phyloP scores from a whole-genome alignment of 352 stramenopile species.

The Saprolegnia diclina region DNA sequence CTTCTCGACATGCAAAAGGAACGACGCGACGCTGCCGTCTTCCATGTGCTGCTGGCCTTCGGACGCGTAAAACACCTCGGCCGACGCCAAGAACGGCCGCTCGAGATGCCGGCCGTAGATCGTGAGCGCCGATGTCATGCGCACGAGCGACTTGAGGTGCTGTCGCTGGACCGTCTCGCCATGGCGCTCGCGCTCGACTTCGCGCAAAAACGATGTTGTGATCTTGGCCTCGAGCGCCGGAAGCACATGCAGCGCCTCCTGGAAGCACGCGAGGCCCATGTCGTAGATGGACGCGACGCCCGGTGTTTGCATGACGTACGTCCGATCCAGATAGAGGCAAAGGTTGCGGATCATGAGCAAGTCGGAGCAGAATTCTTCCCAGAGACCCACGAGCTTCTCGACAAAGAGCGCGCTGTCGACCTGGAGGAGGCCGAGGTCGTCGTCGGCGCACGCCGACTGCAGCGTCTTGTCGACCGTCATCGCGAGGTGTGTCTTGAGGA shows the following conservation, averaged over 20 bases:
- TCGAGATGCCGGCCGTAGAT: conserved; percentile 86
- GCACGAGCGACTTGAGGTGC: conserved; percentile 72
- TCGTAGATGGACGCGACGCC: conserved; percentile 88
- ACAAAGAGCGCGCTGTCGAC: conserved; percentile 25
- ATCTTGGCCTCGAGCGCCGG: conserved; percentile 20
- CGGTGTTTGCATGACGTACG: conserved; percentile 82
- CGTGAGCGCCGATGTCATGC: conserved; percentile 79
- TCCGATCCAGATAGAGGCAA: conserved; percentile 91
- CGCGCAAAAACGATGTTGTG: conserved; percentile 28
- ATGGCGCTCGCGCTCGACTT: conserved; percentile 74
- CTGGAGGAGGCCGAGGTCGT: conserved; percentile 13
- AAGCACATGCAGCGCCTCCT: conserved; percentile 3
- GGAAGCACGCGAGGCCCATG: conserved; percentile 63
- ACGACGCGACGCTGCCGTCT: conserved; percentile 67
- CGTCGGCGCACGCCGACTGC: conserved; percentile 17
- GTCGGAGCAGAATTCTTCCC: conserved; percentile 88
- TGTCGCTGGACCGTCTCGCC: conserved; percentile 81
- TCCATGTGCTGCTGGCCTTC: conserved; percentile 68
- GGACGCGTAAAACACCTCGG: conserved; percentile 77
- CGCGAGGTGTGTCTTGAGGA: conserved; percentile 23
- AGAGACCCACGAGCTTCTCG: conserved; percentile 36
- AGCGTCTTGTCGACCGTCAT: conserved; percentile 7
- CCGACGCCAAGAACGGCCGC: conserved; percentile 76
- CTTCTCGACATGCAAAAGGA: conserved; percentile 83
- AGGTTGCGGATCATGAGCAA: conserved; percentile 91